Base-by-base conservation (phyloP, 2,329 filamentous ascomycete genomes). In the Cylindrodendrum hubeiense region DNA sequence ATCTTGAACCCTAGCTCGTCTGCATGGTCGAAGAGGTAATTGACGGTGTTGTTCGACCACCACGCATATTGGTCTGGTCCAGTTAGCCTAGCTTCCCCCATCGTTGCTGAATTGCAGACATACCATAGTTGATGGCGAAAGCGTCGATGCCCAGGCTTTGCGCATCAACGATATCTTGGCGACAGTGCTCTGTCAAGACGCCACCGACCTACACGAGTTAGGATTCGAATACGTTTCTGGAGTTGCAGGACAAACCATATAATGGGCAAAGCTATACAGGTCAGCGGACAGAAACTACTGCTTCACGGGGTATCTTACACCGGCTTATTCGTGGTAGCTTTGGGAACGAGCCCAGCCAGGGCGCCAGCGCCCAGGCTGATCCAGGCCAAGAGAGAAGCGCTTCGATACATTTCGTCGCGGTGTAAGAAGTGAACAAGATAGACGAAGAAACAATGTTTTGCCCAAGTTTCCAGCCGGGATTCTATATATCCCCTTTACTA, bases 101-200 rank as follows among this genome's bases (percentile, higher is more conserved):
- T 49, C n/a, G n/a, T 10, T 19, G 13, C 6, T 37, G 28, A 17
- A 17, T 21, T 4, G 15, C 15, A 12, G 1, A 8, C 46, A 5
- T 51, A 61, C 57, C 52, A 43, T 61, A 61, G 37, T 65, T 65
- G 46, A 61, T 61, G 15, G 63, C 52, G 21, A 65, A 61, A 2
- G 57, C 63, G 46, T 65, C 57, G 7, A 57, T 56, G n/a, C 57
- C 63, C 3, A 65, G 33, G 24, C 21, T 65, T 34, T 61, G 47
- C 1, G 52, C 63, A 28, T 65, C 62, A 3, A 41, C 5, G 24
- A 65, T 60, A n/a, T 60, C 62, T 19, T 55, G 19, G n/a, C 39
- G 44, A 9, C 13, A n/a, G 21, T 65, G 50, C 1, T 56, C 50
- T 8, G 60, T 13, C n/a, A 57, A 2, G 34, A 65, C 56, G 17